Evolutionary conservation across 441 rosid species (phyloP), one percentile per base, ranked within the genome.

Genomic region (Pelargonium fulgidum): DNA sequence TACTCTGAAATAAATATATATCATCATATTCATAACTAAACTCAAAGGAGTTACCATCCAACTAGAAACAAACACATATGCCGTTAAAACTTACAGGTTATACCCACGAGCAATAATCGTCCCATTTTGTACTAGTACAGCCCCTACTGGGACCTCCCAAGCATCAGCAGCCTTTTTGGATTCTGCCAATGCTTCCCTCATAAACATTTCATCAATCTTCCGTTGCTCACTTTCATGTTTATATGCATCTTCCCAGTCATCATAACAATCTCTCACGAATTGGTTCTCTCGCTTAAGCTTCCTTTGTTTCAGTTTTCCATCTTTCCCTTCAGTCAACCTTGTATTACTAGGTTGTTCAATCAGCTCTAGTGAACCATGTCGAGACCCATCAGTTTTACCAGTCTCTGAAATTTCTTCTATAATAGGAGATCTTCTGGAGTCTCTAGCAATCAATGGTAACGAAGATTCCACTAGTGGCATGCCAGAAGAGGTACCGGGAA

Each of bases 81-180:
- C 65, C 56, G 45, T 65, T 19, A 65, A 71, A 78, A 83, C 97
- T 84, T 81, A 94, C 99, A 94, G 76, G 81, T 92, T 94, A 81
- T 74, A 81, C 56, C 99, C 99, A 52, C 99, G 97, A 64, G 99
- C 93, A 64, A 94, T 83, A 41, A 94, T 87, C 81, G 88, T 89
- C 72, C 98, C 98, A 16, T 84, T 81, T 68, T 90, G 97, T 67
- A 94, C 99, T 70, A 94, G 81, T 58, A 94, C 96, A 54, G 98
- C 98, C 62, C 99, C 97, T 17, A 92, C 96, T 67, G 98, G 99
- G 59, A 94, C 99, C 79, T 94, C 99, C 99, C 99, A 94, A 17
- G 82, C 75, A 82, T 94, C 96, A 73, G 90, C 94, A 67, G 99
- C 99, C 79, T 90, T 92, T 73, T 87, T 85, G 74, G 98, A 97